Conservation (phyloP, 805 yeast genomes). For the Metschnikowia picachoensis region DNA sequence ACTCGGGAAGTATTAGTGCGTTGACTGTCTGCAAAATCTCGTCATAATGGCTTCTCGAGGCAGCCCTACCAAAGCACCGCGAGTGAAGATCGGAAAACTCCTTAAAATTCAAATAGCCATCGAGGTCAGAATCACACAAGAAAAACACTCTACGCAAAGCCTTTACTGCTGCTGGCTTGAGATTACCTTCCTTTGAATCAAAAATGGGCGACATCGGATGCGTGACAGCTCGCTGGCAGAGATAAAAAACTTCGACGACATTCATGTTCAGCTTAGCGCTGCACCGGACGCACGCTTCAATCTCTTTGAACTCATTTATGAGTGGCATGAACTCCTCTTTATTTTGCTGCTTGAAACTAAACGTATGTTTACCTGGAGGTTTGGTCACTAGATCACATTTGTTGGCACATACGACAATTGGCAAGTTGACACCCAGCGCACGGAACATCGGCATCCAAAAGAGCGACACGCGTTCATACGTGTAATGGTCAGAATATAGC, state of each 20-base stretch:
- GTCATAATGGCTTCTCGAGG: slow-evolving; percentile 33
- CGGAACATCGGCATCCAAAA: slow-evolving; percentile 95
- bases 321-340: slow-evolving; percentile 84
- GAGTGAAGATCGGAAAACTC: slow-evolving; percentile 70
- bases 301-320: slow-evolving; percentile 86
- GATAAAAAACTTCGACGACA: slow-evolving; percentile 86
- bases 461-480: slow-evolving; percentile 85
- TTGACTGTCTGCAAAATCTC: slow-evolving; percentile 33
- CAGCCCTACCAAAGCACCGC: slow-evolving; percentile 60
- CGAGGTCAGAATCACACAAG: slow-evolving; percentile 86
- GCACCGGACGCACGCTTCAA: slow-evolving; percentile 86
- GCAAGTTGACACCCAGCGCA: slow-evolving; percentile 89
- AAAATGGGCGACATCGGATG: slow-evolving; percentile 91
- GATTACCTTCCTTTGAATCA: slow-evolving; percentile 81
- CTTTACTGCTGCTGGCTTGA: slow-evolving; percentile 70
- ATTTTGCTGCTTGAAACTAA: slow-evolving; percentile 33
- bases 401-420: slow-evolving; percentile 87
- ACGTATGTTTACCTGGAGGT: slow-evolving; percentile 27
- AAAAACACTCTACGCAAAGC: slow-evolving; percentile 83
- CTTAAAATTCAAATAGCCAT: slow-evolving; percentile 67
- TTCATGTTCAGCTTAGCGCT: slow-evolving; percentile 82
- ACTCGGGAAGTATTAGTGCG: slow-evolving; percentile 30
- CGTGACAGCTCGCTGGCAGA: slow-evolving; percentile 89
- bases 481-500: slow-evolving; percentile 91
- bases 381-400: slow-evolving; percentile 49